A percentile compares a stretch with the other conserved stretches of the same genome.
These are phyloP conservation scores for Capniomyces stellatus DNA, from an alignment of 371 early-diverging fungal genomes.

Conservation along the genomic window DNA sequence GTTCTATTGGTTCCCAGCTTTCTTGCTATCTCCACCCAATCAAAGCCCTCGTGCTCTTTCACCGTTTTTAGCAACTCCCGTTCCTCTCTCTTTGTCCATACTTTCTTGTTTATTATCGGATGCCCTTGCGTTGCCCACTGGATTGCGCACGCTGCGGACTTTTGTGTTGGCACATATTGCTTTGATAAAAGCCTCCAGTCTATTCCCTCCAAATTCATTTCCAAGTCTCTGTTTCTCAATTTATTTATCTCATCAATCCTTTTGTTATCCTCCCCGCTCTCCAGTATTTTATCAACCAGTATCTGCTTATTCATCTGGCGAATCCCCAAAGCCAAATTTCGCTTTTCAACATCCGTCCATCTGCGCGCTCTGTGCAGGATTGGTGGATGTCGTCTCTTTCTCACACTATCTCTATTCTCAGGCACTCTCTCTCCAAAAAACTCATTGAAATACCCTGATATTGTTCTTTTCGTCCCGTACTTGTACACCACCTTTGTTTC, in stretches of 20 bases:
- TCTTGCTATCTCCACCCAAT: slow-evolving; percentile 19
- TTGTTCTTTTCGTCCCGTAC: neutral
- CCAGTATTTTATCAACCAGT: slow-evolving; percentile 15
- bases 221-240: slow-evolving; percentile 24
- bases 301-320: slow-evolving; percentile 25
- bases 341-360: slow-evolving; percentile 31
- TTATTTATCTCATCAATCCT: slow-evolving; percentile 27
- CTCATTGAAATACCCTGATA: neutral
- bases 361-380: slow-evolving; percentile 13
- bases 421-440: neutral
- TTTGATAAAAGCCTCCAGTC: slow-evolving; percentile 49
- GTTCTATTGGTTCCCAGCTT: slow-evolving; percentile 42
- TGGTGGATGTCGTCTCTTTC: slow-evolving; percentile 1
- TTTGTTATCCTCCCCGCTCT: slow-evolving; percentile 3
- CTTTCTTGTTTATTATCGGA: slow-evolving; percentile 52
- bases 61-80: slow-evolving; percentile 28
- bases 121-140: slow-evolving; percentile 74
- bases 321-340: slow-evolving; percentile 23
- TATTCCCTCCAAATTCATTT: slow-evolving; percentile 38
- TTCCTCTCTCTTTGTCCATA: slow-evolving; percentile 43
- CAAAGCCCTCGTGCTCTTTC: slow-evolving; percentile 15
- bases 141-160: slow-evolving; percentile 49
- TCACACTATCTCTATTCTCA: neutral
- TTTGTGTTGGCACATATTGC: slow-evolving; percentile 37
- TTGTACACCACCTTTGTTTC: too few relatives aligned